phyloP scores from a whole-genome alignment of 139 green algal genomes.

The Nannochloris sp. region DNA sequence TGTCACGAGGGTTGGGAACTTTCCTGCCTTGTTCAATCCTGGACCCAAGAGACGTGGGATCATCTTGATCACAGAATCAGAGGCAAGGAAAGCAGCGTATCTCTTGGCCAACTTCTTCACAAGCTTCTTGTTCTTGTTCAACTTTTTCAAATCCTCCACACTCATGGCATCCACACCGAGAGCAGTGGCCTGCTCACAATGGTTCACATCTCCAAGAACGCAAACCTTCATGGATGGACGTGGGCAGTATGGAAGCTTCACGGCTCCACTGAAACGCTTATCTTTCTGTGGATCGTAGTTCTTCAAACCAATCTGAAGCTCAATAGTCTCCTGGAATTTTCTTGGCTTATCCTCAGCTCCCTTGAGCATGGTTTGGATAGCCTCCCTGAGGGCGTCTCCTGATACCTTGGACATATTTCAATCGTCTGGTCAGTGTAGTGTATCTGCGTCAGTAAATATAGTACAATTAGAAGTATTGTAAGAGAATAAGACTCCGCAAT shows the following conservation, averaged over 20 bases:
- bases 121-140: conserved; percentile 99
- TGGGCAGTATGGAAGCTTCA: conserved; percentile 93
- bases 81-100: conserved; percentile 95
- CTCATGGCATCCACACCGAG: conserved; percentile 82
- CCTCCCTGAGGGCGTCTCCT: conserved; percentile 28
- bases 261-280: conserved; percentile 98
- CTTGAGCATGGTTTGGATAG: conserved; percentile 22
- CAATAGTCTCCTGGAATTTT: conserved; percentile 98
- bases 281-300: conserved; percentile 99
- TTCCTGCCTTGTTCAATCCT: conserved; percentile 99
- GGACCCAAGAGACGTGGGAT: conserved; percentile 95
- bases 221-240: conserved; percentile 91
- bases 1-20: conserved; percentile 89
- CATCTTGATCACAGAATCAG: conserved; percentile 98
- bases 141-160: conserved; percentile 98
- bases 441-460: no score
- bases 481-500: no score
- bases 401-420: conserved; percentile 20
- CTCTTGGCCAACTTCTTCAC: conserved; percentile 97
- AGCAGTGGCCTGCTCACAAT: conserved; percentile 86
- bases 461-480: no score
- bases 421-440: no score
- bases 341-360: conserved; percentile 78
- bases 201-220: conserved; percentile 96
- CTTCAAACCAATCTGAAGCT: conserved; percentile 99